Evolutionary conservation across 2,329 filamentous ascomycete genomes (phyloP), one percentile per base, ranked within the genome.

Genomic region (Colletotrichum scovillei): DNA sequence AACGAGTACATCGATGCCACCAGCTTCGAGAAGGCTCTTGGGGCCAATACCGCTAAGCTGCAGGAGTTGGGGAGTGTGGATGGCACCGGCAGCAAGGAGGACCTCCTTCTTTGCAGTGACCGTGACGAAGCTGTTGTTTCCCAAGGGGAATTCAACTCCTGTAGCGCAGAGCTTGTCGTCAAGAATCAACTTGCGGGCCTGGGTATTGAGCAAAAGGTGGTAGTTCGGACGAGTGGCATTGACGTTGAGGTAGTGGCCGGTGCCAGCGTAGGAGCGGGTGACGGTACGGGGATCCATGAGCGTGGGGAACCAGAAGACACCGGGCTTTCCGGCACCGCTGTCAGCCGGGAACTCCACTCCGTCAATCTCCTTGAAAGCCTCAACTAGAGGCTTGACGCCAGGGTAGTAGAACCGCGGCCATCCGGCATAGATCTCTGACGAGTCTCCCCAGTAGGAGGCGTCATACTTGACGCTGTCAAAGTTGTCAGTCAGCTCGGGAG

Each of bases 1-100:
- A 46, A 83, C 79, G 1, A 84, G 72, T 0, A 84, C 76, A 0
- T 79, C 74, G 35, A 88, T 84, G 0, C 79, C 80, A 3, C 82
- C 79, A 2, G 76, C 70, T 14, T 78, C 67, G 3, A 88, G 77
- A 4, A 83, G 76, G 0, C 78, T 77, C 12, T 78, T 77, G 8
- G 81, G 79, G 0, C 86, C 86, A 24, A 88, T 82, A 19, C 86
- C 85, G 59, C 84, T 86, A 4, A 84, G 78, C 74, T 86, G 83
- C 2, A 87, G 79, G 0, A 88, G 76, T 52, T 84, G 82, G 53
- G 78, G 85, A 63, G 77, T 86, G 74, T 81, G 78, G 7, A 80
- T 73, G 11, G 81, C 77, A 2, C 83, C 83, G 0, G 82, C 82
- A 4, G 80, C 79, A 4, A 85, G 74, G 30, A 85, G 79, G 16